Conservation (phyloP, 768 basidiomycete genomes). For the Suillus plorans region DNA sequence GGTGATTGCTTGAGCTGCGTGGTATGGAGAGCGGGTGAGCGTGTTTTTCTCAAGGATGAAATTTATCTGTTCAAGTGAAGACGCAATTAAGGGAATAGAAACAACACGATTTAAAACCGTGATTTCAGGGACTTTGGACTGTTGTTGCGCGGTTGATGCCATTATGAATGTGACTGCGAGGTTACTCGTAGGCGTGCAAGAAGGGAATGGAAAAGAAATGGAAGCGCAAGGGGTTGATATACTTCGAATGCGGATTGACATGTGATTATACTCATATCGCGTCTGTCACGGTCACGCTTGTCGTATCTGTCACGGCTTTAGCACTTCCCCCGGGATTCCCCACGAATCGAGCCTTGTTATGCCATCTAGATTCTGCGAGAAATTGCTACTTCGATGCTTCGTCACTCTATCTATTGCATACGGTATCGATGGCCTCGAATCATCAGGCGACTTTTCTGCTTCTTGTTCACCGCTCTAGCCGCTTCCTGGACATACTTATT, state of each 20-base stretch:
- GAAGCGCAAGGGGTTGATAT: slow-evolving; percentile 10
- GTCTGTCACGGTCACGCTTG: background rate
- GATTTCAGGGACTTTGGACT: slow-evolving; percentile 45
- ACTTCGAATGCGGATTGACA: background rate
- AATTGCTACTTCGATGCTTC: background rate
- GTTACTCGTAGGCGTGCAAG: background rate
- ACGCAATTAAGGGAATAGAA: slow-evolving; percentile 74
- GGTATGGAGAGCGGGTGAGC: slow-evolving; percentile 65
- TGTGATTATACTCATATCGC: background rate
- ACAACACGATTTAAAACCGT: slow-evolving; percentile 62
- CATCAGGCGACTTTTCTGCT: background rate
- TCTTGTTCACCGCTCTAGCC: background rate
- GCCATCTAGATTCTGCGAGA: background rate
- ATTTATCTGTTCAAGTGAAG: slow-evolving; percentile 60
- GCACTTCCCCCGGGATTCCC: background rate
- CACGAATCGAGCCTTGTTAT: background rate
- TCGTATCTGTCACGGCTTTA: background rate
- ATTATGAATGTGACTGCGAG: slow-evolving; percentile 21
- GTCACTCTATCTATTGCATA: background rate
- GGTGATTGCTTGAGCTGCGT: slow-evolving; percentile 61
- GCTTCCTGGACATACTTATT: background rate
- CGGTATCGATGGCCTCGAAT: background rate
- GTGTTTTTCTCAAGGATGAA: slow-evolving; percentile 55
- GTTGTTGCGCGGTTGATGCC: slow-evolving; percentile 35
- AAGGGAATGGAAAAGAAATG: background rate